These are phyloP conservation scores for Penicillium cataractarum DNA, from an alignment of 495 filamentous ascomycete genomes.

Conservation along the genomic window DNA sequence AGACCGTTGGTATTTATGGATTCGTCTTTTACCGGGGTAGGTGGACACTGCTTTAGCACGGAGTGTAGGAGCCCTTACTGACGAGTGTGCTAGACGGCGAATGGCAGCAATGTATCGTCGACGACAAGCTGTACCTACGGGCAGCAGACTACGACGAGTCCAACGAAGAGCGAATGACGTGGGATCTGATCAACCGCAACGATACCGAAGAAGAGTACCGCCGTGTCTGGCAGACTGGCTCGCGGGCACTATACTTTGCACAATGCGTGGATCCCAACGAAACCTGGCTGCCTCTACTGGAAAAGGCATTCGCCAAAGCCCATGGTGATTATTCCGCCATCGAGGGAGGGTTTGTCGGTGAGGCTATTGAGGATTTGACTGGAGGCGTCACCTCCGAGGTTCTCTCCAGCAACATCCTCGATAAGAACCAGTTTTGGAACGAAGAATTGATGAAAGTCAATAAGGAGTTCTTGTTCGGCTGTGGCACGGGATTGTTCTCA, in stretches of 20 bases:
- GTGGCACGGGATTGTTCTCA: conserved; percentile 67
- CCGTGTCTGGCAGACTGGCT: conserved; percentile 73
- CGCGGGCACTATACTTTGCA: conserved; percentile 80
- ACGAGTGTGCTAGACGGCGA: conserved; percentile 66
- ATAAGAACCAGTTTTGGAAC: conserved; percentile 87
- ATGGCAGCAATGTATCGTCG: conserved; percentile 89
- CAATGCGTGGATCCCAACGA: conserved; percentile 85
- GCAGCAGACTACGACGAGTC: conserved; percentile 82
- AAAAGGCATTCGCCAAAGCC: conserved; percentile 96
- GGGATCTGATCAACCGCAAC: conserved; percentile 70
- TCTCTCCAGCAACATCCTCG: conserved; percentile 78
- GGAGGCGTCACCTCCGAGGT: conserved; percentile 87
- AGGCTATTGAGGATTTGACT: conserved; percentile 91
- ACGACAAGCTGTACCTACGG: conserved; percentile 81
- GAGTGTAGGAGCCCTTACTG: neutral
- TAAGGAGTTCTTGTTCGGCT: conserved; percentile 85
- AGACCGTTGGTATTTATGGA: conserved; percentile 86
- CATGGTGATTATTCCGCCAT: conserved; percentile 86
- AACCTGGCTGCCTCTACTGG: conserved; percentile 91
- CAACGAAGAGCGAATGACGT: conserved; percentile 65
- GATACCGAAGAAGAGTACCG: conserved; percentile 81
- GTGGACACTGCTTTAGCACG: conserved; percentile 15
- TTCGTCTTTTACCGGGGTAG: conserved; percentile 87
- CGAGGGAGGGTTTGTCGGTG: conserved; percentile 82
- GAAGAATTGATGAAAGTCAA: conserved; percentile 86